Percentiles rank a stretch among this genome's conserved stretches.
Conservation (phyloP, 495 filamentous ascomycete genomes). For the Podospora pseudopauciseta region DNA sequence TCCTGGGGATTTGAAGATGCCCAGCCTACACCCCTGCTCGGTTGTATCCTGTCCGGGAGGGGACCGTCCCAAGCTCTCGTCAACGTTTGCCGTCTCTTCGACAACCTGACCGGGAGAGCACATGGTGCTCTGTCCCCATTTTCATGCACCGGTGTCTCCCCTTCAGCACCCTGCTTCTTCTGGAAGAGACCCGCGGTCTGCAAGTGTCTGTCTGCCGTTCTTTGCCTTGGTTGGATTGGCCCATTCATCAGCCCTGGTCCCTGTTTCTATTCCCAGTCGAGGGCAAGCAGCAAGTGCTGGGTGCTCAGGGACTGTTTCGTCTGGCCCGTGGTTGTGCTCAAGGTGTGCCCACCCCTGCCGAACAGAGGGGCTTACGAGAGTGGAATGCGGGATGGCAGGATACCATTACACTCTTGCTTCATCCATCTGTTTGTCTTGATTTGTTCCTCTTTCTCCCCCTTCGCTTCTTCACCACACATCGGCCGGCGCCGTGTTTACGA, state of each 20-base stretch:
- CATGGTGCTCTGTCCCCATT: conserved; percentile 13
- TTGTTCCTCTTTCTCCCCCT: conserved; percentile 19
- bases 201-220: neutral
- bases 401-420: conserved; percentile 29
- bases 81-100: conserved; percentile 5
- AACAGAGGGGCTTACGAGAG: neutral
- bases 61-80: conserved; percentile 17
- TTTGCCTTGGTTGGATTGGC: conserved; percentile 13
- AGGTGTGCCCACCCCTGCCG: conserved; percentile 25
- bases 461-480: conserved; percentile 33
- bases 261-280: conserved; percentile 39
- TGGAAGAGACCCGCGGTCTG: conserved; percentile 20
- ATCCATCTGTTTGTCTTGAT: conserved; percentile 23
- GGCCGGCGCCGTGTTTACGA: conserved; percentile 31
- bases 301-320: conserved; percentile 47
- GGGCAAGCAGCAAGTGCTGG: conserved; percentile 27
- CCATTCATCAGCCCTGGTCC: conserved; percentile 28
- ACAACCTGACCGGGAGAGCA: conserved; percentile 20
- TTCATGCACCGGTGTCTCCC: conserved; percentile 22
- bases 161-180: conserved; percentile 18
- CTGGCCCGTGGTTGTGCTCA: conserved; percentile 38
- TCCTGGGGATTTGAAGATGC: neutral
- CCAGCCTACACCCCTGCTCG: conserved; percentile 22
- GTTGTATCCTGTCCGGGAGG: conserved; percentile 24
- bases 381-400: conserved; percentile 13